A percentile compares a stretch with the other conserved stretches of the same genome.
Conservation (phyloP, 352 stramenopile species). For the Globisporangium lucens region DNA sequence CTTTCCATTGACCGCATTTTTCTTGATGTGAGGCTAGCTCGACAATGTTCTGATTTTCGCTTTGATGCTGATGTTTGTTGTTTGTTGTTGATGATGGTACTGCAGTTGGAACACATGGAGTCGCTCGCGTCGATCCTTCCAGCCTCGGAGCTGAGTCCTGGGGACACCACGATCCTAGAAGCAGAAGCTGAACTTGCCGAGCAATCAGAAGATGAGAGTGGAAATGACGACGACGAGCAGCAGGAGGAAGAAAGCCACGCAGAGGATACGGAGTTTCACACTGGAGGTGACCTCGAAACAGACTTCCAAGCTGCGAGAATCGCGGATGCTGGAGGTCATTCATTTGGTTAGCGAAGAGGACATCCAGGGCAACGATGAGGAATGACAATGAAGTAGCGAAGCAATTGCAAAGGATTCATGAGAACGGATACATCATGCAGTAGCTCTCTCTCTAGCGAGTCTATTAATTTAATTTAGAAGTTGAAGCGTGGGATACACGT, state of each 20-base stretch:
- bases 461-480: neutral
- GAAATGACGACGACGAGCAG: neutral
- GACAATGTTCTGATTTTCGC: neutral
- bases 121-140: constrained; percentile 41
- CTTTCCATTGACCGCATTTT: neutral
- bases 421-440: neutral
- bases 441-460: neutral
- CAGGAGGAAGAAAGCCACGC: constrained; percentile 7
- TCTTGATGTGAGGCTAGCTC: neutral
- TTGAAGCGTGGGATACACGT: neutral
- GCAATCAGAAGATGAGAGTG: neutral
- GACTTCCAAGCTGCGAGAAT: neutral
- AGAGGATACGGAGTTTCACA: constrained; percentile 5
- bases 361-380: neutral
- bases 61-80: neutral
- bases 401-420: neutral
- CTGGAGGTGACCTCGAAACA: constrained; percentile 6
- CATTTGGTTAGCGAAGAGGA: neutral
- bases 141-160: constrained; percentile 8
- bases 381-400: neutral
- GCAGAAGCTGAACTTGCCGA: neutral
- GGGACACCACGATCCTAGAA: neutral
- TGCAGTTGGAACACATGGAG: constrained; percentile 49
- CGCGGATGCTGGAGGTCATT: neutral
- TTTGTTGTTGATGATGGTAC: neutral